Evolutionary conservation across 495 filamentous ascomycete genomes (phyloP).

Genomic region (Saxophila tyrrhenica): DNA sequence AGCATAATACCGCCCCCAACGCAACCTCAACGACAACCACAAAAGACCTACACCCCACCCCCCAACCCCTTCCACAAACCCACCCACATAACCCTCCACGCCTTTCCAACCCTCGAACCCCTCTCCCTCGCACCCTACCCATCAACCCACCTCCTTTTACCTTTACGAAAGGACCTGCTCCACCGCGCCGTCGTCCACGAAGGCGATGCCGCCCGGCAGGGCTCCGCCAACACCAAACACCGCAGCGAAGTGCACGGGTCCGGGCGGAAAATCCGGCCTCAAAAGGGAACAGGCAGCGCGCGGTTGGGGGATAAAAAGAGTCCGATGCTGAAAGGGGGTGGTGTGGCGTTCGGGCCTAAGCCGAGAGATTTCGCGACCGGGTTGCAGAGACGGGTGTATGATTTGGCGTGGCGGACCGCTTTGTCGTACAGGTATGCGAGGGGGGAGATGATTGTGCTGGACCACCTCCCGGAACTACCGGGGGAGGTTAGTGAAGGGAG

Average conservation of each 20-base stretch:
- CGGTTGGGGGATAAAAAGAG: conserved; percentile 71
- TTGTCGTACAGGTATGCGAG: conserved; percentile 79
- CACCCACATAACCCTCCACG: conserved; percentile 74
- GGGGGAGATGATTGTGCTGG: conserved; percentile 75
- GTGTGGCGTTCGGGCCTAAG: conserved; percentile 74
- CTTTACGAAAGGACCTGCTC: conserved; percentile 81
- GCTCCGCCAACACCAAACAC: conserved; percentile 76
- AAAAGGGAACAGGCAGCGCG: conserved; percentile 76
- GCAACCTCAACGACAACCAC: neutral
- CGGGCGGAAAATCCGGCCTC: conserved; percentile 59
- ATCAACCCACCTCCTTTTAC: conserved; percentile 67
- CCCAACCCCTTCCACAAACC: conserved; percentile 33
- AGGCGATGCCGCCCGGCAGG: conserved; percentile 76
- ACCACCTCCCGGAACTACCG: conserved; percentile 55
- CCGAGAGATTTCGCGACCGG: conserved; percentile 78
- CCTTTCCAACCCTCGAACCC: conserved; percentile 84
- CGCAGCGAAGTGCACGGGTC: conserved; percentile 75
- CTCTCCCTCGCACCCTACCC: conserved; percentile 67
- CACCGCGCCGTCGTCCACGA: conserved; percentile 90
- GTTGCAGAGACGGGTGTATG: conserved; percentile 83
- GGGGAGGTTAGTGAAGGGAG: conserved; percentile 11
- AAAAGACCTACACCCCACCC: neutral
- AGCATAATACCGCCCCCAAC: conserved; percentile 19
- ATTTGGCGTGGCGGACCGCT: conserved; percentile 89
- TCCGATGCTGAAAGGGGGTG: conserved; percentile 76